Conservation (phyloP, 1,139 yeast species). For the Nadsonia commutata region DNA sequence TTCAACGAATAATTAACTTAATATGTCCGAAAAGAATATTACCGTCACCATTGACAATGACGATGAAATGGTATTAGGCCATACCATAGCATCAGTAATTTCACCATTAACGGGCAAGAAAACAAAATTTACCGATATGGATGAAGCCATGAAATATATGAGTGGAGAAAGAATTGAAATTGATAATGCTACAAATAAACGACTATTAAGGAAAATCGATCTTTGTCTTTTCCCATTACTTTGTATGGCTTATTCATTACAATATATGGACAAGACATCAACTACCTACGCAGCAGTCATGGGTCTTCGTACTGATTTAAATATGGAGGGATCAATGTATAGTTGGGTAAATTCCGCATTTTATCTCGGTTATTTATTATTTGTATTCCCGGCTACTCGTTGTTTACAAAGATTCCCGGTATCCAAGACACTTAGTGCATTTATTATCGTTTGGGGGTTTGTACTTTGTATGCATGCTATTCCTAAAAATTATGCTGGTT, state of each 20-base stretch:
- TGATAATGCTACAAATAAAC: constrained; percentile 19
- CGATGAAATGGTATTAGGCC: too few species aligned
- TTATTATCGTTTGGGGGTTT: constrained; percentile 37
- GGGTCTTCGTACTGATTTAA: constrained; percentile 32
- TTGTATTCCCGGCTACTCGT: constrained; percentile 36
- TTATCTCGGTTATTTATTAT: constrained; percentile 34
- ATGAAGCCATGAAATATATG: neutral
- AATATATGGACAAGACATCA: constrained; percentile 51
- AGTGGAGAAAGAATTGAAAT: neutral
- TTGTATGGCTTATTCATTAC: constrained; percentile 43
- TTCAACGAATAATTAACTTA: too few species aligned
- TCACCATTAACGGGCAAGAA: neutral
- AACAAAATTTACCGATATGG: neutral
- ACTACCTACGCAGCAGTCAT: constrained; percentile 45
- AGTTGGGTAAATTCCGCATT: constrained; percentile 45
- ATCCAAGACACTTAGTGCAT: constrained; percentile 34
- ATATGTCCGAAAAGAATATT: too few species aligned
- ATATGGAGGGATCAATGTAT: constrained; percentile 23
- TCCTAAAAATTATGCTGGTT: constrained; percentile 32
- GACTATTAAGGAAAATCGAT: constrained; percentile 37
- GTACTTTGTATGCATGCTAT: constrained; percentile 33
- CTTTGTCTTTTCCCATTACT: constrained; percentile 37
- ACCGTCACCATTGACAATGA: too few species aligned
- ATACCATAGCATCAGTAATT: too few species aligned
- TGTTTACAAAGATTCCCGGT: constrained; percentile 33